Base-by-base conservation (phyloP, 2,329 filamentous ascomycete species). In the Verticillium longisporum region DNA sequence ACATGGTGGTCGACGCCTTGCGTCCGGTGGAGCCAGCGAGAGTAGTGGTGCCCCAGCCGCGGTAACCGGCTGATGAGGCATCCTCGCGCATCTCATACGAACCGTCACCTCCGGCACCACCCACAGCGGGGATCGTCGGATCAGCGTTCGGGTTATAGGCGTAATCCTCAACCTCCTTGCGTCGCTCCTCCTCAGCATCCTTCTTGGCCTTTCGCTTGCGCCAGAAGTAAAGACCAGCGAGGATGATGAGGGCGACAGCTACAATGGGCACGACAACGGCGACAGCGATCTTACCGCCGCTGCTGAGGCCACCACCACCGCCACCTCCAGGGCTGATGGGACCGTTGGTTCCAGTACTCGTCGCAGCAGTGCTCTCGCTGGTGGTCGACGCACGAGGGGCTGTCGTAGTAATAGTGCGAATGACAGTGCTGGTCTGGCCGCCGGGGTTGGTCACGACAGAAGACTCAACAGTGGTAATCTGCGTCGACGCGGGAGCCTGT, bases 111-210 rank as follows among this genome's bases (percentile, higher is more conserved):
- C 75, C 74, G 38, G 72, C 72, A 50, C 74, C 72, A 13, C 75
- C 79, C 13, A 83, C 73, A 11, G 78, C 77, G 6, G 77, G 83
- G 13, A 97, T 80, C 1, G 90, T 92, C 0, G 93, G 92, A 71
- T 97, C 93, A 63, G 92, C 88, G 75, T 98, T 98, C n/a, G 95
- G 95, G 74, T 98, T 98, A 80, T 93, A 98, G 36, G 90, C 89
- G 73, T 98, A 98, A 72, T 98, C 95, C 73, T 98, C 94, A 11
- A 97, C 92, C 75, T 99, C 95, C 78, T 97, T 97, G 65, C 93
- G 86, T 58, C 95, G 86, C 69, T 93, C 87, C 72, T 97, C 95
- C 71, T 95, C 92, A 14, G 89, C 90, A 65, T 87, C 86, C 79
- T 92, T 95, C 65, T 88, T 87, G 69, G 90, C 88, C 78, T 96